A percentile compares a stretch with the other conserved stretches of the same genome.
These are phyloP conservation scores for Malus hybrid DNA, from an alignment of 331 rosid species.

Conservation along the genomic window DNA sequence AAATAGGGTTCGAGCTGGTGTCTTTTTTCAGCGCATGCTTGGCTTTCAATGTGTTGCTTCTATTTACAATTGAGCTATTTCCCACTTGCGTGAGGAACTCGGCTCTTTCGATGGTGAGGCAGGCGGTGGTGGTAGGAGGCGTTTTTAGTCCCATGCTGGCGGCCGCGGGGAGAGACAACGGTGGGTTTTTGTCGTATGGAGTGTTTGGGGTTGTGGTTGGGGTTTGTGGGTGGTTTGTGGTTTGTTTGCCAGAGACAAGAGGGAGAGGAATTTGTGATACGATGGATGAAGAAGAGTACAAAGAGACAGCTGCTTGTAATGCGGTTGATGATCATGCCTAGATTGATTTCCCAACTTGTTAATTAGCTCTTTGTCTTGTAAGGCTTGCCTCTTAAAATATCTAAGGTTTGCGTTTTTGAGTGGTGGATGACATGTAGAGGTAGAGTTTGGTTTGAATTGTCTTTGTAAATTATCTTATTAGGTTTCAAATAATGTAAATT, in stretches of 20 bases:
- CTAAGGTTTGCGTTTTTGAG: neutral
- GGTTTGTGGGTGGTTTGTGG: slow-evolving; percentile 36
- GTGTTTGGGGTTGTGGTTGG: slow-evolving; percentile 54
- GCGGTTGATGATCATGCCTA: neutral
- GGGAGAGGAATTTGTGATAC: slow-evolving; percentile 51
- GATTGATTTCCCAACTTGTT: neutral
- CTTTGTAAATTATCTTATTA: neutral
- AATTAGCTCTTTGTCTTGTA: neutral
- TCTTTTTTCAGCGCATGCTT: slow-evolving; percentile 53
- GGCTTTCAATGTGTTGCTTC: slow-evolving; percentile 24
- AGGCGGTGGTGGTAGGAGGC: slow-evolving; percentile 63
- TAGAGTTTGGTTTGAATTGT: neutral
- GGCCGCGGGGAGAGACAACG: slow-evolving; percentile 32
- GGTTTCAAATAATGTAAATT: too few relatives aligned
- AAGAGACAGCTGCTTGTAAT: neutral
- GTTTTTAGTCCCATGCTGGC: slow-evolving; percentile 44
- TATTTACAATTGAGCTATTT: slow-evolving; percentile 49
- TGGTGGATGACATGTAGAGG: neutral
- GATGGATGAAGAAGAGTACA: slow-evolving; percentile 50
- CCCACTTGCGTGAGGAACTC: slow-evolving; percentile 66
- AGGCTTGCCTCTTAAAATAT: neutral
- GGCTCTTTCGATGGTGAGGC: slow-evolving; percentile 55
- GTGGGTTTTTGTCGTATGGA: slow-evolving; percentile 36
- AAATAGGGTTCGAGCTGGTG: slow-evolving; percentile 39
- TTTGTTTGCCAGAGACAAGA: slow-evolving; percentile 54